phyloP scores from a whole-genome alignment of 345 rosid species.

The Lepidium didymum region DNA sequence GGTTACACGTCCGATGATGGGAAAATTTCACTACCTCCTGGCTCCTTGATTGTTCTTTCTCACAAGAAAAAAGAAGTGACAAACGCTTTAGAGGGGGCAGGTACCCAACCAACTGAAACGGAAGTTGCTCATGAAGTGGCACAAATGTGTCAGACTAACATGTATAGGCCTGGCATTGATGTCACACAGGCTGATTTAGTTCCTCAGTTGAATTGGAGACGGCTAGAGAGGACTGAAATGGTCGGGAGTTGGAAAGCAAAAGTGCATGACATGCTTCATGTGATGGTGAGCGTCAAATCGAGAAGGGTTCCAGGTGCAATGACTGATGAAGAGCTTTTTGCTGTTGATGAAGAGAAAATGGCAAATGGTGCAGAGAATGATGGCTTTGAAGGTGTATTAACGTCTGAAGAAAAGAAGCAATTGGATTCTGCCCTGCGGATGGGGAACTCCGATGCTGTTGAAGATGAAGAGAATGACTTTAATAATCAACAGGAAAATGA shows the following conservation, averaged over 20 bases:
- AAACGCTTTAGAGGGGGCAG: slow-evolving; percentile 97
- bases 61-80: slow-evolving; percentile 94
- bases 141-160: slow-evolving; percentile 93
- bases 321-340: slow-evolving; percentile 96
- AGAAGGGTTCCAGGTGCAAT: slow-evolving; percentile 97
- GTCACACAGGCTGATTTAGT: slow-evolving; percentile 96
- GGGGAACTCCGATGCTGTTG: slow-evolving; percentile 57
- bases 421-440: slow-evolving; percentile 65
- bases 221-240: slow-evolving; percentile 92
- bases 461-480: slow-evolving; percentile 69
- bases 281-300: slow-evolving; percentile 93
- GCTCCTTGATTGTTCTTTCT: slow-evolving; percentile 86
- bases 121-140: slow-evolving; percentile 94
- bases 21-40: slow-evolving; percentile 52
- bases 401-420: slow-evolving; percentile 85
- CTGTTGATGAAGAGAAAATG: slow-evolving; percentile 68
- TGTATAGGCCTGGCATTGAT: slow-evolving; percentile 97
- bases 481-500: slow-evolving; percentile 50
- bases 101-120: slow-evolving; percentile 82
- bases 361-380: slow-evolving; percentile 55
- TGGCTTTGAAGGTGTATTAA: slow-evolving; percentile 71
- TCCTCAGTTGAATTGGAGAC: slow-evolving; percentile 91
- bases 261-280: slow-evolving; percentile 94
- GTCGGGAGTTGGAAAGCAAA: slow-evolving; percentile 97
- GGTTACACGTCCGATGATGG: slow-evolving; percentile 77